Evolutionary conservation across 306 rosid genomes (phyloP).

Genomic region (Phaseolus lunatus): DNA sequence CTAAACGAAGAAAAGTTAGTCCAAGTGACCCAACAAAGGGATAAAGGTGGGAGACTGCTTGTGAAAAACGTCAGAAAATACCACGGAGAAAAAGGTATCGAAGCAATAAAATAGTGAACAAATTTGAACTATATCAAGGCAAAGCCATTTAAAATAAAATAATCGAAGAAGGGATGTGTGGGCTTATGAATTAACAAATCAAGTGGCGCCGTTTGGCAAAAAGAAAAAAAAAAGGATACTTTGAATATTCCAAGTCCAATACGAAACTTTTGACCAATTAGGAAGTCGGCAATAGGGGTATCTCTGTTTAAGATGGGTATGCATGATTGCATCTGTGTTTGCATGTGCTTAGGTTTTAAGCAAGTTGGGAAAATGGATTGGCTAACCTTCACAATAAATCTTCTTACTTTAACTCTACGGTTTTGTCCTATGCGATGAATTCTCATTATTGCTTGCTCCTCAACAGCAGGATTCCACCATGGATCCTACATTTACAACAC

Average conservation of each 20-base stretch:
- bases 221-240: neutral
- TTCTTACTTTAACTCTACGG: constrained; percentile 51
- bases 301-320: neutral
- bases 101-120: neutral
- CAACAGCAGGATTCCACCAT: constrained; percentile 99
- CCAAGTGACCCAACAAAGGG: constrained; percentile 23
- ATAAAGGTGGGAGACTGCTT: neutral
- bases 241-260: constrained; percentile 2
- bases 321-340: neutral
- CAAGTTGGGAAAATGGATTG: constrained; percentile 26
- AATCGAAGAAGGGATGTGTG: neutral
- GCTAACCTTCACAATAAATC: constrained; percentile 53
- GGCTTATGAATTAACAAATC: neutral
- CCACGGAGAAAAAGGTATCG: neutral
- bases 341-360: neutral
- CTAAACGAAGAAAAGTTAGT: neutral
- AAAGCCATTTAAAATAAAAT: constrained; percentile 19
- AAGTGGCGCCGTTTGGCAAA: neutral
- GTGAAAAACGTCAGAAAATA: constrained; percentile 39
- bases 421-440: constrained; percentile 89
- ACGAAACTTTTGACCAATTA: constrained; percentile 28
- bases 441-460: constrained; percentile 95
- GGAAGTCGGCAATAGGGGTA: neutral
- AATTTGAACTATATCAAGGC: constrained; percentile 24
- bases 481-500: constrained; percentile 68